phyloP scores from a whole-genome alignment of 176 grass and related monocot genomes.

The Poa annua region DNA sequence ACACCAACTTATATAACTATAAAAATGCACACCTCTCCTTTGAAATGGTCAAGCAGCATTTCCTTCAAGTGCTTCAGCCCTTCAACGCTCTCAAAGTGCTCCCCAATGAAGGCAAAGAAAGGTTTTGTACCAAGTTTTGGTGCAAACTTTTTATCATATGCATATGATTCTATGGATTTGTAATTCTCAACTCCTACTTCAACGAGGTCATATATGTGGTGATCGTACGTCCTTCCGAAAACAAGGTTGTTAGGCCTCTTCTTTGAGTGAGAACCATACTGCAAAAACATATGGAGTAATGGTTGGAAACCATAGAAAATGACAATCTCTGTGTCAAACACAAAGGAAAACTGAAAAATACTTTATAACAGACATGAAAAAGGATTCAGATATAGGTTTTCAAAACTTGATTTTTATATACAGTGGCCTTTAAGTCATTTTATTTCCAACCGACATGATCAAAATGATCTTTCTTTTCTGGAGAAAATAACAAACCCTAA shows the following conservation, averaged over 20 bases:
- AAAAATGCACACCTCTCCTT: slow-evolving; percentile 68
- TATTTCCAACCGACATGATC: background rate
- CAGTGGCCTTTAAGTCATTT: background rate
- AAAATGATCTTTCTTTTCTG: background rate
- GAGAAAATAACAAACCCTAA: no score
- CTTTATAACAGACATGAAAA: background rate
- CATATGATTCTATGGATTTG: slow-evolving; percentile 74
- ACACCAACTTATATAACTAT: background rate
- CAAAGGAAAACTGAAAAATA: background rate
- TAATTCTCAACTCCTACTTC: slow-evolving; percentile 94
- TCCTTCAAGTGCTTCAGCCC: slow-evolving; percentile 95
- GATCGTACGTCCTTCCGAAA: slow-evolving; percentile 83
- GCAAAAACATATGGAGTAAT: background rate
- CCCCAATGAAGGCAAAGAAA: slow-evolving; percentile 90
- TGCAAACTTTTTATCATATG: slow-evolving; percentile 83
- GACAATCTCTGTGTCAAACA: background rate
- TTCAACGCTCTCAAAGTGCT: slow-evolving; percentile 80
- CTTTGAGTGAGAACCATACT: slow-evolving; percentile 98
- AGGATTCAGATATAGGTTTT: background rate
- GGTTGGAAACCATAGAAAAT: slow-evolving; percentile 13
- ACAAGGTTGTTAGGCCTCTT: slow-evolving; percentile 95
- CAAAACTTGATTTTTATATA: no score
- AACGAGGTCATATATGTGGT: slow-evolving; percentile 97
- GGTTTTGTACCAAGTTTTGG: slow-evolving; percentile 85
- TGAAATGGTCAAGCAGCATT: slow-evolving; percentile 88